A percentile compares a stretch with the other conserved stretches of the same genome.
phyloP scores from a whole-genome alignment of 345 rosid genomes.

The Camelina sativa region DNA sequence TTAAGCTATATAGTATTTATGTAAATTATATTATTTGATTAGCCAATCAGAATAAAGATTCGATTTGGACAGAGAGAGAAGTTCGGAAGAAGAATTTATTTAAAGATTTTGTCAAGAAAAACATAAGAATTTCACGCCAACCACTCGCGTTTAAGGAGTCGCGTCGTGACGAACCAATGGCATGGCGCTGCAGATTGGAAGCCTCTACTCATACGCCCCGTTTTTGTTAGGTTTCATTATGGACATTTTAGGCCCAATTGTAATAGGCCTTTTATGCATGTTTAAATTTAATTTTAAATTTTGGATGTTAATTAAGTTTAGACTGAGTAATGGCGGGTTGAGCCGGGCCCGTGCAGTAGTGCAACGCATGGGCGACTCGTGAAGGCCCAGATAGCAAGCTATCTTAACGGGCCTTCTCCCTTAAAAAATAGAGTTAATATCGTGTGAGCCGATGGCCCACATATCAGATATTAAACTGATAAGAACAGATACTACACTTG shows the following conservation, averaged over 20 bases:
- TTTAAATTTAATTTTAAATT: too few species aligned
- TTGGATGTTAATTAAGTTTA: neutral
- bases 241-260: neutral
- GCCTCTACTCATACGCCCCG: neutral
- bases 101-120: neutral
- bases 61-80: constrained; percentile 41
- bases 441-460: constrained; percentile 19
- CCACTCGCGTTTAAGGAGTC: constrained; percentile 25
- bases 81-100: constrained; percentile 27
- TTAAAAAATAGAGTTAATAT: constrained; percentile 11
- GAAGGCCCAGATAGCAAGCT: neutral
- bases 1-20: neutral
- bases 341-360: constrained; percentile 17
- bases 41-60: constrained; percentile 46
- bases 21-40: neutral
- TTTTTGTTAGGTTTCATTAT: neutral
- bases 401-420: neutral
- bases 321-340: neutral
- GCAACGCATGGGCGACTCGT: constrained; percentile 13
- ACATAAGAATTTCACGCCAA: constrained; percentile 4
- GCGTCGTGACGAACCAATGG: constrained; percentile 7
- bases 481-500: constrained; percentile 73
- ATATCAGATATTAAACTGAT: constrained; percentile 40
- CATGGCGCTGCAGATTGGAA: constrained; percentile 3
- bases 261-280: neutral